Evolutionary conservation across 306 rosid species (phyloP), one percentile per base, ranked within the genome.

Genomic region (Casuarina glauca): DNA sequence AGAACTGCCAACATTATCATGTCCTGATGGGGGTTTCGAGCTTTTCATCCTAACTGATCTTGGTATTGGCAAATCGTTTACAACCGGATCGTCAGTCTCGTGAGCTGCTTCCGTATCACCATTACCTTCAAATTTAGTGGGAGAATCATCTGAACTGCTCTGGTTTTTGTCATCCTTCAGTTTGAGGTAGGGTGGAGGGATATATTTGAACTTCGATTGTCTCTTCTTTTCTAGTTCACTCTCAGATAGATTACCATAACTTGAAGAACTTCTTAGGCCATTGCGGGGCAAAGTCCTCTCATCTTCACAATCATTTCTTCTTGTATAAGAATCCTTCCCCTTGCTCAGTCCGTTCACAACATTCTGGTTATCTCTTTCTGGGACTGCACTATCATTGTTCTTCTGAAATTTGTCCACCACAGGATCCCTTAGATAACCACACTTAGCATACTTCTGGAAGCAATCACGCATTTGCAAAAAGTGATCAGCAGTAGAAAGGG

Each of bases 151-250:
- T 17, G n/a, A 51, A 69, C 20, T 75, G 53, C n/a, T 75, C 78
- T 79, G 80, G 32, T 53, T 50, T 78, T 66, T 79, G 36, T 43
- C 83, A 15, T 86, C 64, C 36, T 78, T 89, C 4, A 74, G 76
- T 82, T 85, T 89, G 75, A 82, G 82, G 82, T 91, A 95, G 55
- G 97, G 99, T 0, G 99, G 97, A 20, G 88, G 88, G 57, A 83
- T 13, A 16, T 64, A 60, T 82, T 72, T 80, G 60, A 51, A 68
- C 77, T 76, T 38, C 70, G 74, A 81, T 74, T 91, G 90, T 68
- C 11, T 85, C 76, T 83, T 82, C 32, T 54, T 63, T 41, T 90
- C 87, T 54, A 73, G 83, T 60, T 93, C 95, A 4, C 89, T 90
- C 52, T 79, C 92, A 0, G 85, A 90, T 43, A 73, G 8, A 32